Conservation (phyloP, 768 basidiomycete species). For the Fomitopsis pulvina region DNA sequence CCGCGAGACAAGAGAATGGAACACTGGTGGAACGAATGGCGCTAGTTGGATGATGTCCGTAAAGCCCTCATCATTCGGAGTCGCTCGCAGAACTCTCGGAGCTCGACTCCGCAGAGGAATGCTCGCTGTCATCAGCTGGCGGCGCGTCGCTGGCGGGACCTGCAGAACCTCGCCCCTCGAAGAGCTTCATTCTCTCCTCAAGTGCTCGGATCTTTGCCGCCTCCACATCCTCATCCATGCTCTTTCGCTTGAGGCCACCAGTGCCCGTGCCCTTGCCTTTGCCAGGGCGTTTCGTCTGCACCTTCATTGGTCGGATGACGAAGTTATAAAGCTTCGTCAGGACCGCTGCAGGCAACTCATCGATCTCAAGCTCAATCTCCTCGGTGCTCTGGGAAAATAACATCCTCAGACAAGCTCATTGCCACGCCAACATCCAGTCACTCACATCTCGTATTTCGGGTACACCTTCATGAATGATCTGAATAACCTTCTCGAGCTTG, state of each 20-base stretch:
- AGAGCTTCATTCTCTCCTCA: slow-evolving; percentile 81
- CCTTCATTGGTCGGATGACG: slow-evolving; percentile 72
- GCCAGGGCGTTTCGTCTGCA: slow-evolving; percentile 50
- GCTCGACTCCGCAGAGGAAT: slow-evolving; percentile 75
- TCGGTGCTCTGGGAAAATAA: slow-evolving; percentile 66
- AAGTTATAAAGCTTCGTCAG: slow-evolving; percentile 94
- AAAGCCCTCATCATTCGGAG: slow-evolving; percentile 50
- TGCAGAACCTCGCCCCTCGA: slow-evolving; percentile 39
- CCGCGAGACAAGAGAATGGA: slow-evolving; percentile 2
- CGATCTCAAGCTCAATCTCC: slow-evolving; percentile 98
- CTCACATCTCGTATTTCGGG: slow-evolving; percentile 91
- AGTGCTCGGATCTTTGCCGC: slow-evolving; percentile 90
- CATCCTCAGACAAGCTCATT: background rate
- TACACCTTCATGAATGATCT: slow-evolving; percentile 91
- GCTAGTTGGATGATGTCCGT: background rate
- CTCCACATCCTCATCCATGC: slow-evolving; percentile 96
- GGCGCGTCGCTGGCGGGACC: slow-evolving; percentile 27
- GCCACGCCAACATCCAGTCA: slow-evolving; percentile 13
- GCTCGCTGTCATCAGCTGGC: slow-evolving; percentile 55
- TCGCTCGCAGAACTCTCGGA: slow-evolving; percentile 81
- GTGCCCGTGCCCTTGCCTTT: slow-evolving; percentile 79
- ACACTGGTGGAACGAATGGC: slow-evolving; percentile 1
- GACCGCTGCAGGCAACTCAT: slow-evolving; percentile 77
- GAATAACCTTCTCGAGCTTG: slow-evolving; percentile 85
- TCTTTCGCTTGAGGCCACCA: slow-evolving; percentile 87